phyloP scores from a whole-genome alignment of 768 basidiomycete species.

The Leccinum broughii region DNA sequence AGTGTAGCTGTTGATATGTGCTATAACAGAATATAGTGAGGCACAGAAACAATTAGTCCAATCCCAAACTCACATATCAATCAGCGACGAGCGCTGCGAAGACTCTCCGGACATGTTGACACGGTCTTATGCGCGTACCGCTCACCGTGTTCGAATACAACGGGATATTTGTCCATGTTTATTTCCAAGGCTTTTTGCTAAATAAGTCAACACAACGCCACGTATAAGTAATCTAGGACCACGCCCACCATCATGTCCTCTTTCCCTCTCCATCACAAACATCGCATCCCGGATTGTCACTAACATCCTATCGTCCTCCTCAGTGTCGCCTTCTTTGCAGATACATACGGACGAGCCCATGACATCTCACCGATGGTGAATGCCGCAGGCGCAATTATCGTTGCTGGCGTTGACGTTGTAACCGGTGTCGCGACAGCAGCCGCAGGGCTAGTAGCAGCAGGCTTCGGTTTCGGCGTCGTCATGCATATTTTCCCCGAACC shows the following conservation, averaged over 20 bases:
- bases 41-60: not conserved
- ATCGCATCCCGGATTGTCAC: constrained; percentile 80
- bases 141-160: constrained; percentile 8
- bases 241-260: constrained; percentile 66
- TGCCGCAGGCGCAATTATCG: constrained; percentile 33
- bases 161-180: constrained; percentile 25
- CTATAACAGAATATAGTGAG: constrained; percentile 34
- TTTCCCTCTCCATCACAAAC: constrained; percentile 82
- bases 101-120: constrained; percentile 44
- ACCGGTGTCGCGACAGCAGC: constrained; percentile 27
- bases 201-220: constrained; percentile 20
- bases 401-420: constrained; percentile 30
- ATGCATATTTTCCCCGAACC: constrained; percentile 80
- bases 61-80: constrained; percentile 55
- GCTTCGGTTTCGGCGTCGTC: constrained; percentile 46
- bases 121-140: not conserved
- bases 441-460: constrained; percentile 36
- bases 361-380: constrained; percentile 32
- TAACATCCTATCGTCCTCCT: constrained; percentile 57
- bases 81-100: constrained; percentile 64
- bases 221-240: no score
- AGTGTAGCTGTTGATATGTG: constrained; percentile 65
- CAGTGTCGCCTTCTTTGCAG: constrained; percentile 49
- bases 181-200: constrained; percentile 25
- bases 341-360: constrained; percentile 66